Evolutionary conservation across 192 early-diverging fungal genomes (phyloP).

Genomic region (Oehlia diaphana): DNA sequence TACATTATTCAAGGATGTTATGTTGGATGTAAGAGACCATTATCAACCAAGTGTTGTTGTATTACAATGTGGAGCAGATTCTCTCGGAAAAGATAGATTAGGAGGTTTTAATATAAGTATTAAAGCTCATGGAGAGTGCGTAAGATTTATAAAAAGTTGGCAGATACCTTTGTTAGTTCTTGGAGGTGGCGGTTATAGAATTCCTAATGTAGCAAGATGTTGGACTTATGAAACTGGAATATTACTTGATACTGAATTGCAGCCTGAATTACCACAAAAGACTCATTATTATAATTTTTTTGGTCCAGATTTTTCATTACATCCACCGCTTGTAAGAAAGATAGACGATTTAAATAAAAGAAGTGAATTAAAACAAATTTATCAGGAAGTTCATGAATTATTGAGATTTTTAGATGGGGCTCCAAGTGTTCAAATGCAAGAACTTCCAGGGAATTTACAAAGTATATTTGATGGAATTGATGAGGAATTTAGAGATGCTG

Average conservation of each 20-base stretch:
- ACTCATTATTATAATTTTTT: constrained; percentile 82
- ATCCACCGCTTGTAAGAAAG: constrained; percentile 77
- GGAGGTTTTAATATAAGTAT: constrained; percentile 58
- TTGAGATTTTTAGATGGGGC: constrained; percentile 83
- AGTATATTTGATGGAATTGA: constrained; percentile 56
- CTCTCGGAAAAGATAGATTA: constrained; percentile 54
- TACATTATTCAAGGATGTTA: constrained; percentile 72
- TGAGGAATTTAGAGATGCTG: constrained; percentile 37
- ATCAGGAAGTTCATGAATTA: constrained; percentile 78
- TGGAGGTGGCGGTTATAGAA: constrained; percentile 92
- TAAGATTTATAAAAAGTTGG: constrained; percentile 79
- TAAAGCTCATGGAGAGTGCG: constrained; percentile 74
- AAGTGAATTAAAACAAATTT: constrained; percentile 76
- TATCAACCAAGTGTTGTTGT: constrained; percentile 86
- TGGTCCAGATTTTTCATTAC: constrained; percentile 86
- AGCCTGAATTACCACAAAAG: constrained; percentile 70
- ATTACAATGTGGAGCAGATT: constrained; percentile 85
- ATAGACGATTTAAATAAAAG: constrained; percentile 89
- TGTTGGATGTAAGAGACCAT: constrained; percentile 65
- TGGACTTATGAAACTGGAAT: constrained; percentile 94
- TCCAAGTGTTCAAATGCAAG: constrained; percentile 96
- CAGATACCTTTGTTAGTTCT: constrained; percentile 77
- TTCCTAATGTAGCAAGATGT: constrained; percentile 87
- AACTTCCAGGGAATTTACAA: constrained; percentile 67
- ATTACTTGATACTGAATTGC: constrained; percentile 73